Conservation (phyloP, 345 rosid species). For the Hibiscus syriacus region DNA sequence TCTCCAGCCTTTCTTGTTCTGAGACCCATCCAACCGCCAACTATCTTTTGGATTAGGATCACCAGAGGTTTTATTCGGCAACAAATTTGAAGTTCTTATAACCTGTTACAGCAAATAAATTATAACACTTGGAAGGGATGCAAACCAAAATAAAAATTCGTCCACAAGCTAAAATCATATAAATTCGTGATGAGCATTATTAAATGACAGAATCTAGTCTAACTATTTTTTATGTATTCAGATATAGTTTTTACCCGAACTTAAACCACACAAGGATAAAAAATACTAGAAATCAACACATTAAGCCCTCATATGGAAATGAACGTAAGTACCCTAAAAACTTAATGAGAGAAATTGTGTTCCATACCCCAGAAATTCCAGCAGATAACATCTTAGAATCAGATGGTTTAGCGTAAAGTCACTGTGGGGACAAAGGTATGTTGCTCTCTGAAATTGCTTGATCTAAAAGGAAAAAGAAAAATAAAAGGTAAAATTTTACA, state of each 20-base stretch:
- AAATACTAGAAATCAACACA: not conserved
- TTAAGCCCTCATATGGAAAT: not conserved
- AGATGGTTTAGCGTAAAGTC: conserved; percentile 37
- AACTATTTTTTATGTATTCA: not conserved
- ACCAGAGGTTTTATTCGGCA: conserved; percentile 31
- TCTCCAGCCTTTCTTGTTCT: conserved; percentile 65
- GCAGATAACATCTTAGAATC: conserved; percentile 26
- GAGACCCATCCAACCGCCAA: conserved; percentile 64
- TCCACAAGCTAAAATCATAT: not conserved
- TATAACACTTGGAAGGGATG: not conserved
- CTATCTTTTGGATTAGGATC: conserved; percentile 49
- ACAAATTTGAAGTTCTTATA: conserved; percentile 33
- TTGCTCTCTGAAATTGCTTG: conserved; percentile 32
- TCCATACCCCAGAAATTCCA: conserved; percentile 18
- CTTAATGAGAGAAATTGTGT: not conserved
- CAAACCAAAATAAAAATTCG: not conserved
- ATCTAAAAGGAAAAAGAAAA: conserved; percentile 18
- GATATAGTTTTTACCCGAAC: not conserved
- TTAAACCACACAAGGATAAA: not conserved
- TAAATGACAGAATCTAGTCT: not conserved
- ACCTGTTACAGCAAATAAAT: conserved; percentile 32
- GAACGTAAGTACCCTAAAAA: not conserved
- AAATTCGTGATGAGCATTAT: not conserved
- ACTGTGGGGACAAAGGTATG: conserved; percentile 47
- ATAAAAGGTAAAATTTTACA: not conserved